Base-by-base conservation (phyloP, 1,284 basidiomycete genomes). In the Boletus mariae region DNA sequence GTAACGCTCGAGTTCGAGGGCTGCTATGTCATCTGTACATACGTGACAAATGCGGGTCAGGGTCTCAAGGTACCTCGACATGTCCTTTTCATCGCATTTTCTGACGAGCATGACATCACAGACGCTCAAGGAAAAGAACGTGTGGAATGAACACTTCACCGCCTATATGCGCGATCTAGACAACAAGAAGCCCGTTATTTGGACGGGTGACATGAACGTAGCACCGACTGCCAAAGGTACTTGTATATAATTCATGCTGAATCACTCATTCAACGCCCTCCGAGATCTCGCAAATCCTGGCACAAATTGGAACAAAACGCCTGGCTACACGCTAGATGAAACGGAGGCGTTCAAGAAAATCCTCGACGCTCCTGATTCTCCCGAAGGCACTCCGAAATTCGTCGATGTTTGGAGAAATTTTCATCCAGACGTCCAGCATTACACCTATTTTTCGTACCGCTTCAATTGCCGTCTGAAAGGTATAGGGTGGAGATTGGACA, bases 201-300 rank as follows among this genome's bases (percentile, higher is more conserved):
- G 92, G 92, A 77, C 80, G n/a, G 92, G 92, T 26, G 92, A 95
- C 68, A 65, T 94, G 57, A 95, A 95, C 60, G 90, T 93, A 31
- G 90, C 92, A 1, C 88, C 88, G 3, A 88, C 87, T 1, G 84
- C 77, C 51, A 75, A 80, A 51, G 88, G 44, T 38, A 35, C 17
- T 53, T 12, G 29, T 49, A 20, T 20, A 11, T 20, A 12, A 38
- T 9, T 13, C 15, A 6, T 26, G 23, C 17, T 9, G 11, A 5
- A 44, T 29, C 8, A 23, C 17, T 55, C 23, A 58, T 37, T 20
- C 15, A 23, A 7, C 2, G 0, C 8, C 10, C 15, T 41, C 40
- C 25, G 59, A 87, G 87, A 90, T 66, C 76, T 90, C 23, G 63
- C 80, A 23, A 84, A 90, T 59, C 72, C 84, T 2, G 83, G 83